Percentiles rank a stretch among this genome's conserved stretches.
These are phyloP conservation scores for Gaeumannomyces tritici DNA, from an alignment of 2,329 filamentous ascomycete genomes.

Conservation along the genomic window DNA sequence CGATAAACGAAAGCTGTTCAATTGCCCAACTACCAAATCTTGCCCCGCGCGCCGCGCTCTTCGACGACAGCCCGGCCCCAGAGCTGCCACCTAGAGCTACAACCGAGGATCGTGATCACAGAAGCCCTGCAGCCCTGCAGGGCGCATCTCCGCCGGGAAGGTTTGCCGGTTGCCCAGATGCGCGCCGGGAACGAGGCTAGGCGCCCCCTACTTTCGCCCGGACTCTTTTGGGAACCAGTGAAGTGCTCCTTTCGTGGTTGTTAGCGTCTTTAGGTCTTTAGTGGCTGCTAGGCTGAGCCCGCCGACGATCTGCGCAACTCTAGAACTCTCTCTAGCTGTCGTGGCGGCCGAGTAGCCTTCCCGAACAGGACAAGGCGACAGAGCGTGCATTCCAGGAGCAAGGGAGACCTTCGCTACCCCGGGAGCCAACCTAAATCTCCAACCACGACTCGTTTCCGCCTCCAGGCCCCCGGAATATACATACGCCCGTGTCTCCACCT, in stretches of 20 bases:
- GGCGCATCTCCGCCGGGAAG: neutral
- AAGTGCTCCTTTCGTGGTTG: neutral
- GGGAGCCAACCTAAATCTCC: neutral
- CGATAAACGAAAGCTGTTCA: neutral
- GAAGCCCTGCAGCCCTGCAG: neutral
- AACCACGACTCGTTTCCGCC: neutral
- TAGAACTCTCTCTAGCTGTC: neutral
- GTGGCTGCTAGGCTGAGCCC: neutral
- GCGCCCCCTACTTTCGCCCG: neutral
- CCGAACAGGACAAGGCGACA: neutral
- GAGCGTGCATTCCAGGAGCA: neutral
- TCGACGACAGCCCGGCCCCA: neutral
- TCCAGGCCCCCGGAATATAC: neutral
- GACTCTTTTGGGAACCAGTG: neutral
- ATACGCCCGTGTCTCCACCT: neutral
- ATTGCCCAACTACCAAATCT: neutral
- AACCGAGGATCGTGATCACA: neutral
- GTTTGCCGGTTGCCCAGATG: neutral
- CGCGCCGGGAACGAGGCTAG: neutral
- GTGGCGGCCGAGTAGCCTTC: neutral
- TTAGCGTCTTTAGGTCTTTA: neutral
- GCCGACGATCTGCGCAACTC: neutral
- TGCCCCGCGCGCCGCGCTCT: neutral
- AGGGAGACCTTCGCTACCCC: neutral
- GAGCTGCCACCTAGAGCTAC: too few relatives aligned